Percentiles rank a stretch among this genome's conserved stretches.
These are phyloP conservation scores for Claviceps monticola DNA, from an alignment of 2,329 filamentous ascomycete species.

Conservation along the genomic window DNA sequence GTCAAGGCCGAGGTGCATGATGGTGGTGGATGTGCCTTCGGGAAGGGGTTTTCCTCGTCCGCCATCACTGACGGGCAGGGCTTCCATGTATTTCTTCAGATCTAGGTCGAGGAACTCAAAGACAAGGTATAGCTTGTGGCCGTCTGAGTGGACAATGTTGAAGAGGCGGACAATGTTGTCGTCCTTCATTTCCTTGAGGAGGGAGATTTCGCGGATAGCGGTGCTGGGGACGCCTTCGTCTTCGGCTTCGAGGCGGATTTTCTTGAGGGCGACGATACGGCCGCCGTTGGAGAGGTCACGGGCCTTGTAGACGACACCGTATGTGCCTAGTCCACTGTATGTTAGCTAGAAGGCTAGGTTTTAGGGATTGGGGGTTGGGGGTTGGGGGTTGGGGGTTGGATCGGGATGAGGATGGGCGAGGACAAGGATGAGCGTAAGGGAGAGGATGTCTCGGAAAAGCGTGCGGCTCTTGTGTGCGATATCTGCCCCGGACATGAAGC, in stretches of 20 bases:
- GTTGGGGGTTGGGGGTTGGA: neutral
- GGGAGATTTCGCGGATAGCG: slow-evolving; percentile 84
- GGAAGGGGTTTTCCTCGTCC: slow-evolving; percentile 76
- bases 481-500: neutral
- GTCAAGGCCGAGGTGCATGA: slow-evolving; percentile 57
- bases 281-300: slow-evolving; percentile 69
- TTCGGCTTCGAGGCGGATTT: slow-evolving; percentile 88
- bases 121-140: slow-evolving; percentile 88
- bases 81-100: slow-evolving; percentile 93
- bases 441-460: neutral
- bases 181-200: slow-evolving; percentile 89
- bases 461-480: too few relatives aligned
- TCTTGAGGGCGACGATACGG: slow-evolving; percentile 85
- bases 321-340: slow-evolving; percentile 51
- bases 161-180: slow-evolving; percentile 77
- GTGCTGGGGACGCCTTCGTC: slow-evolving; percentile 89
- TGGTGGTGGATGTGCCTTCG: slow-evolving; percentile 52
- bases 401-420: neutral
- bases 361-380: too few relatives aligned
- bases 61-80: slow-evolving; percentile 69
- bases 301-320: slow-evolving; percentile 92
- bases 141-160: slow-evolving; percentile 90
- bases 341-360: neutral
- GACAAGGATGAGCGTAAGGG: neutral
- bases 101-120: slow-evolving; percentile 86